Percentiles rank a stretch among this genome's conserved stretches.
Conservation (phyloP, 2,329 filamentous ascomycete genomes). For the Penicillium frequentans region DNA sequence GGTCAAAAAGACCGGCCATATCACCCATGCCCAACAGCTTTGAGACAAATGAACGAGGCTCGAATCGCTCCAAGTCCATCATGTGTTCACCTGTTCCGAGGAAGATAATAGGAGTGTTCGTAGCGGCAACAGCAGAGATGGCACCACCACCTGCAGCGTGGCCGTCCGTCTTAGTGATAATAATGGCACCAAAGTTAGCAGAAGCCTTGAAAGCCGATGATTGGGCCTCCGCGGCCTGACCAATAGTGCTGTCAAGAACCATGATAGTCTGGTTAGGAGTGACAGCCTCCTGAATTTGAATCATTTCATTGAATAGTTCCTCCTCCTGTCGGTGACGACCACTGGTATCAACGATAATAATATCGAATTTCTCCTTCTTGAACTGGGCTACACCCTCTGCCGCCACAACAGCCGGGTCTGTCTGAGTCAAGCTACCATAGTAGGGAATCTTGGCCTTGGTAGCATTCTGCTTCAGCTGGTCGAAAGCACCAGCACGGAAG, state of each 20-base stretch:
- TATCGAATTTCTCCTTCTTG: slow-evolving; percentile 96
- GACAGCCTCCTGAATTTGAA: slow-evolving; percentile 89
- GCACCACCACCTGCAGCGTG: slow-evolving; percentile 94
- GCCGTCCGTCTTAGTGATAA: slow-evolving; percentile 98
- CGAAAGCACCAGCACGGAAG: slow-evolving; percentile 96
- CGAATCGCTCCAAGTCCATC: slow-evolving; percentile 89
- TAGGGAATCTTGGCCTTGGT: slow-evolving; percentile 99
- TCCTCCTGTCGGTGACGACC: slow-evolving; percentile 93
- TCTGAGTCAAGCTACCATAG: slow-evolving; percentile 94
- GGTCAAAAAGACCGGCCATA: slow-evolving; percentile 90
- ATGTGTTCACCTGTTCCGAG: slow-evolving; percentile 97
- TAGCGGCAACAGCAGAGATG: slow-evolving; percentile 95
- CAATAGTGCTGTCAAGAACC: slow-evolving; percentile 94
- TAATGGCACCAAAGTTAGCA: slow-evolving; percentile 95
- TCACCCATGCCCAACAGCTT: slow-evolving; percentile 97
- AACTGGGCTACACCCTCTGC: slow-evolving; percentile 97
- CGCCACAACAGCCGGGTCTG: slow-evolving; percentile 89
- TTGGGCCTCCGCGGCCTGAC: slow-evolving; percentile 92
- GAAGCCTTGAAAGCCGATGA: slow-evolving; percentile 96
- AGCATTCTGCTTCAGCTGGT: slow-evolving; percentile 97
- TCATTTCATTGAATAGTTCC: slow-evolving; percentile 95
- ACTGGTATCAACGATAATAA: slow-evolving; percentile 98
- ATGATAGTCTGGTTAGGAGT: slow-evolving; percentile 96
- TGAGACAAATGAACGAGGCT: slow-evolving; percentile 87
- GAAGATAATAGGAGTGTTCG: slow-evolving; percentile 95